These are phyloP conservation scores for Hypoxylon rickii DNA, from an alignment of 495 filamentous ascomycete species.

Conservation along the genomic window DNA sequence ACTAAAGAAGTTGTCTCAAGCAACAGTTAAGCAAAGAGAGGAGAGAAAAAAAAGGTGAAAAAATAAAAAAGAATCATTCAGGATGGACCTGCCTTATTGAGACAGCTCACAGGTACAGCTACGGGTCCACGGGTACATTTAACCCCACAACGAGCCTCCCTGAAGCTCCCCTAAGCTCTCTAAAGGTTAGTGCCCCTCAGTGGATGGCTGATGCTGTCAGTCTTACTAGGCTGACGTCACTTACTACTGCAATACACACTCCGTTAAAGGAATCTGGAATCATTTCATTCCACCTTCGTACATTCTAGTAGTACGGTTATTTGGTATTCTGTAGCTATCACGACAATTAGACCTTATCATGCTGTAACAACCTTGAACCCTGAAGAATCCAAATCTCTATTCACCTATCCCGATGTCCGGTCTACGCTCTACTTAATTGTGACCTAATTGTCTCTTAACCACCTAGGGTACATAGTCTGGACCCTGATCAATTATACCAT, in stretches of 20 bases:
- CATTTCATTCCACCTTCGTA: no score
- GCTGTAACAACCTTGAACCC: no score
- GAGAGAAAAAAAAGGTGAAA: not conserved
- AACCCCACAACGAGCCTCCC: conserved; percentile 17
- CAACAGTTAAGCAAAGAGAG: not conserved
- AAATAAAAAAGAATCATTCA: not conserved
- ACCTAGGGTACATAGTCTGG: no score
- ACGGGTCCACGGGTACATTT: not conserved
- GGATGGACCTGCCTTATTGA: conserved; percentile 13
- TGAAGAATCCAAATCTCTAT: no score
- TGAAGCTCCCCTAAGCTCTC: no score
- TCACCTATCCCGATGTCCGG: no score
- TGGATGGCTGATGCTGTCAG: conserved; percentile 29
- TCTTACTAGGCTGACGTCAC: conserved; percentile 27
- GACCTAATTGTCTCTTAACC: not conserved
- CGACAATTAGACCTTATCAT: not conserved
- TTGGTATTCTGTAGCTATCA: conserved; percentile 8
- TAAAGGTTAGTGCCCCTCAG: conserved; percentile 24
- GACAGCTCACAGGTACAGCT: conserved; percentile 8
- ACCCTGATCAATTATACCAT: conserved; percentile 3
- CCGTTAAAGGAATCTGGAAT: no score
- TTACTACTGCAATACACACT: not conserved
- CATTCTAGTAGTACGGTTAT: not conserved
- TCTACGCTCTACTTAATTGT: not conserved
- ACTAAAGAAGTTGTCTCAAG: no score